Percentiles rank a stretch among this genome's conserved stretches.
Evolutionary conservation across 2,329 filamentous ascomycete species (phyloP).

Genomic region (Aspergillus fijiensis): DNA sequence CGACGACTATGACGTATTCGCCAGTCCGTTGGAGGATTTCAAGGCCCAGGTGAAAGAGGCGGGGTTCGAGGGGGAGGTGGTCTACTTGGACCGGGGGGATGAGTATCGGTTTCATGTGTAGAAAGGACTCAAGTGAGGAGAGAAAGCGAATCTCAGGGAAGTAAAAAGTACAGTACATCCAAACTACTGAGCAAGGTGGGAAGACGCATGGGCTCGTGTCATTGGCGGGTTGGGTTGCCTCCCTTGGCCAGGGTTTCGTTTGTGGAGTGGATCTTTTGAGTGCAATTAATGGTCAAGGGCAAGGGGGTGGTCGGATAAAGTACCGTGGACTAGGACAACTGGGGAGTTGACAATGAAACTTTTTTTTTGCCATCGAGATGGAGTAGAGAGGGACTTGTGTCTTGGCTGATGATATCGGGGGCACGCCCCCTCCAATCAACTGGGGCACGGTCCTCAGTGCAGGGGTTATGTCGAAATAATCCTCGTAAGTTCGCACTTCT

Average conservation of each 20-base stretch:
- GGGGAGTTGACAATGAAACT: background rate
- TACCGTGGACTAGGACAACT: background rate
- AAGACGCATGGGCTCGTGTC: background rate
- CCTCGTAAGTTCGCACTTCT: background rate
- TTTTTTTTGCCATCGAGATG: background rate
- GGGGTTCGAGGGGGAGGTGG: constrained; percentile 54
- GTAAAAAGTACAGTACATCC: too few relatives aligned
- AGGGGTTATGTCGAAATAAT: background rate
- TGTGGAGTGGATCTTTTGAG: background rate
- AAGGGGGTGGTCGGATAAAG: background rate
- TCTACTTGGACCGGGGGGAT: constrained; percentile 62
- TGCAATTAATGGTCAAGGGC: background rate
- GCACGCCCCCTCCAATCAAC: background rate
- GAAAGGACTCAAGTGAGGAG: background rate
- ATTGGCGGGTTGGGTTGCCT: background rate
- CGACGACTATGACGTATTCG: constrained; percentile 64
- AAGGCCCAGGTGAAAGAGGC: constrained; percentile 55
- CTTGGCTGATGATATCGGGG: background rate
- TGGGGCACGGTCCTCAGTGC: background rate
- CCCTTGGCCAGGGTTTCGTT: background rate
- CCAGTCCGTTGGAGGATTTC: constrained; percentile 61
- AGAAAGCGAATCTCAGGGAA: background rate
- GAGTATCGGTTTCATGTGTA: constrained; percentile 56
- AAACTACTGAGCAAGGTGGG: background rate
- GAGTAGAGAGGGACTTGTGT: background rate